These are phyloP conservation scores for Thalassiosira profunda DNA, from an alignment of 108 stramenopile species.

Conservation along the genomic window DNA sequence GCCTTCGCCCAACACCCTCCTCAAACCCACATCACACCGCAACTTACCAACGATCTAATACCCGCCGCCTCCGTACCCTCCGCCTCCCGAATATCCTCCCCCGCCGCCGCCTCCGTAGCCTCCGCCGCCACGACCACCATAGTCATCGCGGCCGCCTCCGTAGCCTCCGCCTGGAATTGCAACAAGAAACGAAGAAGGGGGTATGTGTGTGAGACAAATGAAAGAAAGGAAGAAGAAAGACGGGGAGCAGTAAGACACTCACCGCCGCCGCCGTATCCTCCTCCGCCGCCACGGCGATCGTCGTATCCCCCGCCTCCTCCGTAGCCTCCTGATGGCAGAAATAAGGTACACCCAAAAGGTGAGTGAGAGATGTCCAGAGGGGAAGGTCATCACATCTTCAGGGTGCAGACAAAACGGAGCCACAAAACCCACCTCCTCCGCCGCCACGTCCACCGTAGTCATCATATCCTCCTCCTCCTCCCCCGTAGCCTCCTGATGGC, in stretches of 20 bases:
- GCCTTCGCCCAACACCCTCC: conserved; percentile 7
- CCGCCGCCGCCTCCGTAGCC: too few relatives aligned
- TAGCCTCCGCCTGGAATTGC: background rate
- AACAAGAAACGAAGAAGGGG: background rate
- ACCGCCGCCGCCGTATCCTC: conserved; percentile 4
- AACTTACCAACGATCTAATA: conserved; percentile 5
- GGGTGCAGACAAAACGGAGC: background rate
- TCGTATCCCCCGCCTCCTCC: conserved; percentile 19
- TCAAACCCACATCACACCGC: background rate
- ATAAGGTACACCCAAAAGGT: background rate
- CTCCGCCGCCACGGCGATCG: conserved; percentile 10
- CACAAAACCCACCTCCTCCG: conserved; percentile 11
- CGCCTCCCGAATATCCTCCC: conserved; percentile 34
- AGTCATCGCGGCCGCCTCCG: conserved; percentile 3
- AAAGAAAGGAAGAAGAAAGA: too few relatives aligned
- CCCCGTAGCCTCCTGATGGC: conserved; percentile 36
- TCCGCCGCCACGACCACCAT: too few relatives aligned
- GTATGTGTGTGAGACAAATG: too few relatives aligned
- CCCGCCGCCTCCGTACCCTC: conserved; percentile 28
- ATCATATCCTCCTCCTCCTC: conserved; percentile 51
- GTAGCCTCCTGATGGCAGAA: background rate
- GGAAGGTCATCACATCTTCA: too few relatives aligned
- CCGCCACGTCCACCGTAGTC: conserved; percentile 14
- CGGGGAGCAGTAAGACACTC: too few relatives aligned
- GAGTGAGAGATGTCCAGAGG: too few relatives aligned